phyloP scores from a whole-genome alignment of 2,329 filamentous ascomycete genomes.

The Ciborinia camelliae region DNA sequence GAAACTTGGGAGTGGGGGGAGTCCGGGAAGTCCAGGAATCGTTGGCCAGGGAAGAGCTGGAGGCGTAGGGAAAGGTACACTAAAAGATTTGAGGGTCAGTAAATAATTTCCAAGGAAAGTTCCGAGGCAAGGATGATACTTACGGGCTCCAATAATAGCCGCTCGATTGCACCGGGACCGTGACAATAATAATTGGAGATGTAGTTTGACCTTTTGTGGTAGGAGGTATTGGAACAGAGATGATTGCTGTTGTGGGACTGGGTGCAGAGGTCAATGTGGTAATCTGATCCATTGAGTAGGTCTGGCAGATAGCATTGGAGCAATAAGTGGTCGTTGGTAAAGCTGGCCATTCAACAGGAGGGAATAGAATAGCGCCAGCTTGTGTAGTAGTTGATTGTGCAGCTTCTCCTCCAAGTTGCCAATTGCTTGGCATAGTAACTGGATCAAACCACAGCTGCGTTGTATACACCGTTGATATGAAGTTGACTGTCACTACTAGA shows the following conservation, averaged over 20 bases:
- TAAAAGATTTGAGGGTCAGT: not conserved
- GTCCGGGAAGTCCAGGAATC: not conserved
- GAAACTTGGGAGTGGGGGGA: not conserved
- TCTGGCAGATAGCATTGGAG: not conserved
- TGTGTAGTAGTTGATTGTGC: not conserved
- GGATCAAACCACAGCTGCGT: not conserved
- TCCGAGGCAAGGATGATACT: not conserved
- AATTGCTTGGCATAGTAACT: not conserved
- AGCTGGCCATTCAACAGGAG: not conserved
- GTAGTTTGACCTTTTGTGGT: not conserved
- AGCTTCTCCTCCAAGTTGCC: not conserved
- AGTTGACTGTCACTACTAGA: not conserved
- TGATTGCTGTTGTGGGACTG: not conserved
- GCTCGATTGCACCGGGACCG: not conserved
- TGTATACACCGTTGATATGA: slow-evolving; percentile 8
- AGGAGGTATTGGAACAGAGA: not conserved
- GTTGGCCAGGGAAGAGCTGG: not conserved
- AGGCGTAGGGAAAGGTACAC: not conserved
- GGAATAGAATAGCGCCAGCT: not conserved
- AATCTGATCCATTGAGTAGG: not conserved
- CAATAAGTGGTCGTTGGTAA: not conserved
- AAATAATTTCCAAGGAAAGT: not conserved
- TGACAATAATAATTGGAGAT: not conserved
- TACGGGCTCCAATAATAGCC: not conserved
- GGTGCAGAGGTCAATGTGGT: not conserved